Evolutionary conservation across 768 basidiomycete genomes (phyloP).

Genomic region (Phlegmacium glaucopus): DNA sequence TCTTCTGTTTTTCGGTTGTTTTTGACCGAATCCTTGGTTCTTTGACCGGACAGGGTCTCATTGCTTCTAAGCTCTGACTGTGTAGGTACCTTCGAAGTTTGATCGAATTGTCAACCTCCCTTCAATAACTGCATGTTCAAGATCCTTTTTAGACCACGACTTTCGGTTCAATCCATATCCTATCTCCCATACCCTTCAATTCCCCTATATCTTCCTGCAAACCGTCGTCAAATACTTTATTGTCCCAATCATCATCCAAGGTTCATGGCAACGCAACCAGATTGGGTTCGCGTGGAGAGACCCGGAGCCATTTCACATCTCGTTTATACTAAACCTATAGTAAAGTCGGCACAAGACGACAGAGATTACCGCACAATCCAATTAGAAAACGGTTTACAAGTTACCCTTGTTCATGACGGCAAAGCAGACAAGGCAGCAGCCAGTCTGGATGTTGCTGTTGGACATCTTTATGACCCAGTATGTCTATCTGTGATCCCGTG

Average conservation of each 20-base stretch:
- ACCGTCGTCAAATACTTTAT: not conserved
- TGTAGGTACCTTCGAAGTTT: conserved; percentile 1
- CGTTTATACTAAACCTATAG: conserved; percentile 37
- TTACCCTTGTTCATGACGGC: conserved; percentile 76
- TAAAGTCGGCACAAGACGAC: conserved; percentile 75
- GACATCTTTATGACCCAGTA: conserved; percentile 91
- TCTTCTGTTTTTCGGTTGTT: not conserved
- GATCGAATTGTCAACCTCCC: conserved; percentile 1
- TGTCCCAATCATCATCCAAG: not conserved
- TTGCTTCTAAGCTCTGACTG: conserved; percentile 5
- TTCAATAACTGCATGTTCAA: conserved; percentile 16
- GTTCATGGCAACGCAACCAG: conserved; percentile 15
- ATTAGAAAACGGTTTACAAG: conserved; percentile 89
- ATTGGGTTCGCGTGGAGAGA: conserved; percentile 19
- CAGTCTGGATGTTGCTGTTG: conserved; percentile 91
- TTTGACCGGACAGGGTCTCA: not conserved
- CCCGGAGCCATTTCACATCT: conserved; percentile 15
- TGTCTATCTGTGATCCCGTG: conserved; percentile 25
- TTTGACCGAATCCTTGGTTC: no score
- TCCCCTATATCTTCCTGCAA: not conserved
- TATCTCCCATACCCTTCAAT: not conserved
- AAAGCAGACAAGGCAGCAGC: conserved; percentile 94
- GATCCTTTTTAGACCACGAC: conserved; percentile 12
- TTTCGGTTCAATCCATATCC: not conserved
- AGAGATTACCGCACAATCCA: conserved; percentile 77